These are phyloP conservation scores for Physcomitrium patens DNA, from an alignment of 225 moss, liverwort and hornwort genomes.

Conservation along the genomic window DNA sequence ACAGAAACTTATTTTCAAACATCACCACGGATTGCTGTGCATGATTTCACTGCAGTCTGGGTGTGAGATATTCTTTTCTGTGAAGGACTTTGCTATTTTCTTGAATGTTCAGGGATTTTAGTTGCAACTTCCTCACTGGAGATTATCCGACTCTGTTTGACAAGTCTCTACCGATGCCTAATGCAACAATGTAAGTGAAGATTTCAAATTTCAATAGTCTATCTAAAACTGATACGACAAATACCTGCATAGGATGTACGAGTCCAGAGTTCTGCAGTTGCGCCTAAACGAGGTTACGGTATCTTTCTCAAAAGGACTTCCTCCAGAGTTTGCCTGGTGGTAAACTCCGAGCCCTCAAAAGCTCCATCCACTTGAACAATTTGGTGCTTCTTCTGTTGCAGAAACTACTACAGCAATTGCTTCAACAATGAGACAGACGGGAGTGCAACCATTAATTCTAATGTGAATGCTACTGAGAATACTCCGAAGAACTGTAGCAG, in stretches of 20 bases:
- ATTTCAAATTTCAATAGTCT: background rate
- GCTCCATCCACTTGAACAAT: background rate
- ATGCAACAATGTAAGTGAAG: slow-evolving; percentile 43
- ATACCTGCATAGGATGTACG: background rate
- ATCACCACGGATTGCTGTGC: background rate
- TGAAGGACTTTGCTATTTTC: slow-evolving; percentile 1
- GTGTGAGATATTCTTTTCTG: background rate
- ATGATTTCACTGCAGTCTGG: background rate
- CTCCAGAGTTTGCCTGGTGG: background rate
- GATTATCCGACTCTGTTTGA: slow-evolving; percentile 38
- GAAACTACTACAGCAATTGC: slow-evolving; percentile 52
- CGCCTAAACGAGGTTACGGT: background rate
- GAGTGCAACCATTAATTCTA: slow-evolving; percentile 50
- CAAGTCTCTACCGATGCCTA: slow-evolving; percentile 24
- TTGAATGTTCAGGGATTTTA: slow-evolving; percentile 49
- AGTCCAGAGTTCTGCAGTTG: background rate
- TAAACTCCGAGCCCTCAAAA: background rate
- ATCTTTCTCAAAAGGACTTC: background rate
- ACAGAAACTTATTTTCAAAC: background rate
- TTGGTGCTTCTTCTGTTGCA: slow-evolving; percentile 9
- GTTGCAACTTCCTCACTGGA: slow-evolving; percentile 53
- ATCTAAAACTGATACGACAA: background rate
- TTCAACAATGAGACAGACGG: slow-evolving; percentile 50
- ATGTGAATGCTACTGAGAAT: slow-evolving; percentile 49
- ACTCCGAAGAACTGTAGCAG: slow-evolving; percentile 54